Evolutionary conservation across 257 asterid species (phyloP), one percentile per base, ranked within the genome.

Genomic region (Penstemon newberryi): DNA sequence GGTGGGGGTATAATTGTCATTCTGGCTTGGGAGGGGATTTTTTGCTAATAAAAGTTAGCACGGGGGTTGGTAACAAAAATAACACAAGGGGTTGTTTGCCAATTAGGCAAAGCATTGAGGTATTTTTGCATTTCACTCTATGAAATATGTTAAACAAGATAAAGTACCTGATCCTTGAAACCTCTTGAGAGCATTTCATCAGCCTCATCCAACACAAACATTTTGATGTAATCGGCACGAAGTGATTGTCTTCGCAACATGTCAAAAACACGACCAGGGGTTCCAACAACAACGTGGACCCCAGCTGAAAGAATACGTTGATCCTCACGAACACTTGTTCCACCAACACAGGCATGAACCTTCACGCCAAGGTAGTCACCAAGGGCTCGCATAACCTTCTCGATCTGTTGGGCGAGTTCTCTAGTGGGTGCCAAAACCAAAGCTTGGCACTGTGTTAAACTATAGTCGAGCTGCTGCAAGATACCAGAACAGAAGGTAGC

Each of bases 301-400:
- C 93, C 88, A 59, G 80, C 86, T 8, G 80, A 60, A 40, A 84
- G 87, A 65, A 83, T 83, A 0, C 84, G 73, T 59, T 83, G 92
- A 70, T 86, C 92, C 77, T 83, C 87, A 63, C 92, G 84, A 11
- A 86, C 89, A 47, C 87, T 86, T 47, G 92, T 86, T 25, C 92
- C 90, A 25, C 93, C 93, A 0, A 86, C 88, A 70, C 93, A 84
- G 47, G 87, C 93, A 63, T 84, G 89, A 56, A 86, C 90, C 82
- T 82, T 84, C 9, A 82, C 88, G 12, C 90, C 93, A 8, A 80
- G 86, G 67, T 82, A 82, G 61, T 82, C 90, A 46, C 93, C 93
- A 3, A 86, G 93, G 18, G 90, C 90, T 53, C 84, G 72, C 84
- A 86, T 80, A 5, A 84, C 87, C 71, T 82, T 82, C 75, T 78